Evolutionary conservation across 2,329 filamentous ascomycete species (phyloP).

Genomic region (Lasiodiplodia hormozganensis): DNA sequence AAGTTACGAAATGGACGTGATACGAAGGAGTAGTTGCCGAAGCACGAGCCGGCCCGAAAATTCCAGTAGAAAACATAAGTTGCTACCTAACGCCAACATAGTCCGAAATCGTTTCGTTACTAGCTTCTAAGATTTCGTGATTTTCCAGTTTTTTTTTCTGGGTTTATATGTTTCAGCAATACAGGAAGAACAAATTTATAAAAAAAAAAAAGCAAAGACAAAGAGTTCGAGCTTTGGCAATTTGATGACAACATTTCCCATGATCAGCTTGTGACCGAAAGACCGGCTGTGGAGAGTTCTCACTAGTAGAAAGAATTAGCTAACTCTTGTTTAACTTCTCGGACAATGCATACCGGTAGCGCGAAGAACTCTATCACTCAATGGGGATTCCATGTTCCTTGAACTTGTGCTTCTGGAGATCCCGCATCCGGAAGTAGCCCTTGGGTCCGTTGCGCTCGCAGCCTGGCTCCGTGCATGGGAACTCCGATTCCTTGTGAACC

Average conservation of each 20-base stretch:
- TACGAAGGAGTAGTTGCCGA: neutral
- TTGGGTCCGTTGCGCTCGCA: constrained; percentile 39
- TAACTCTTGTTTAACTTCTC: too few species aligned
- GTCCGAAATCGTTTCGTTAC: constrained; percentile 4
- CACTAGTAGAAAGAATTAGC: too few species aligned
- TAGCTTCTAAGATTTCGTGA: too few species aligned
- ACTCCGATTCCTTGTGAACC: constrained; percentile 44
- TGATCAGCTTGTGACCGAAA: too few species aligned
- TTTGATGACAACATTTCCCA: too few species aligned
- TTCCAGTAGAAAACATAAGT: neutral
- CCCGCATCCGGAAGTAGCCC: constrained; percentile 33
- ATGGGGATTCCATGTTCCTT: constrained; percentile 32
- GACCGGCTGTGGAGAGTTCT: too few species aligned
- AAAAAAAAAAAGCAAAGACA: too few species aligned
- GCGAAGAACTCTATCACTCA: neutral
- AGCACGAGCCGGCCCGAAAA: neutral
- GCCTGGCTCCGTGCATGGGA: constrained; percentile 40
- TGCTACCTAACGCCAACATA: constrained; percentile 4
- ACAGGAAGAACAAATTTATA: too few species aligned
- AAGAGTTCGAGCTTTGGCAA: too few species aligned
- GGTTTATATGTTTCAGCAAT: too few species aligned
- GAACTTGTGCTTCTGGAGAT: constrained; percentile 33
- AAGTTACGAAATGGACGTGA: too few species aligned
- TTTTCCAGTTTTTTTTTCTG: neutral
- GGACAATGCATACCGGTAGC: neutral